Evolutionary conservation across 1,284 basidiomycete genomes (phyloP).

Genomic region (Anthracocystis setariae): DNA sequence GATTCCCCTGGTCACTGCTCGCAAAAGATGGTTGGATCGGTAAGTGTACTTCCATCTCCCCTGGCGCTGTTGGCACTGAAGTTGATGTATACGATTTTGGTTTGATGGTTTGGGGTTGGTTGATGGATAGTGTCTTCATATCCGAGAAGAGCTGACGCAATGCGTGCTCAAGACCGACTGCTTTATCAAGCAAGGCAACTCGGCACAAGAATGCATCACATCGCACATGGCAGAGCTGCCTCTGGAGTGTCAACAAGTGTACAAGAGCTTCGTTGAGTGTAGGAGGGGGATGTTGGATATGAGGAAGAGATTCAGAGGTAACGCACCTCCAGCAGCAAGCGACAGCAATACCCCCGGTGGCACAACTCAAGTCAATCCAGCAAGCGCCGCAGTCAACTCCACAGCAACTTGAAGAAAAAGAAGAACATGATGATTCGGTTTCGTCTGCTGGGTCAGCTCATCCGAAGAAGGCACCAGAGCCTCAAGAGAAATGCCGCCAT

Average conservation of each 20-base stretch:
- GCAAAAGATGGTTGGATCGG: constrained; percentile 34
- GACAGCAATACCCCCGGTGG: constrained; percentile 46
- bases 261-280: constrained; percentile 58
- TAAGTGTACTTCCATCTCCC: constrained; percentile 3
- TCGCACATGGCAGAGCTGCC: constrained; percentile 53
- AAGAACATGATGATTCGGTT: too few species aligned
- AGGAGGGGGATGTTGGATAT: constrained; percentile 57
- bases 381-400: constrained; percentile 1
- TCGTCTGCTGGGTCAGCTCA: too few species aligned
- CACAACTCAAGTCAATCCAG: constrained; percentile 33
- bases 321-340: constrained; percentile 42
- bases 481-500: too few species aligned
- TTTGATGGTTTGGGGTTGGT: neutral
- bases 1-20: neutral
- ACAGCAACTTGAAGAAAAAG: constrained; percentile 2
- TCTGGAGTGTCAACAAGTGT: constrained; percentile 54
- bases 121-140: constrained; percentile 38
- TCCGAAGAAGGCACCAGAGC: neutral
- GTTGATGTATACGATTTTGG: neutral
- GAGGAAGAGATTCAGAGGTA: constrained; percentile 55
- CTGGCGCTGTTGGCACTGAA: neutral
- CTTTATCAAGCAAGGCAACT: constrained; percentile 41
- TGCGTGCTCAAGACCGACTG: constrained; percentile 54
- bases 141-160: constrained; percentile 51
- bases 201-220: constrained; percentile 54